Conservation (phyloP, 140 eudicot genomes). For the Bidens hawaiensis region DNA sequence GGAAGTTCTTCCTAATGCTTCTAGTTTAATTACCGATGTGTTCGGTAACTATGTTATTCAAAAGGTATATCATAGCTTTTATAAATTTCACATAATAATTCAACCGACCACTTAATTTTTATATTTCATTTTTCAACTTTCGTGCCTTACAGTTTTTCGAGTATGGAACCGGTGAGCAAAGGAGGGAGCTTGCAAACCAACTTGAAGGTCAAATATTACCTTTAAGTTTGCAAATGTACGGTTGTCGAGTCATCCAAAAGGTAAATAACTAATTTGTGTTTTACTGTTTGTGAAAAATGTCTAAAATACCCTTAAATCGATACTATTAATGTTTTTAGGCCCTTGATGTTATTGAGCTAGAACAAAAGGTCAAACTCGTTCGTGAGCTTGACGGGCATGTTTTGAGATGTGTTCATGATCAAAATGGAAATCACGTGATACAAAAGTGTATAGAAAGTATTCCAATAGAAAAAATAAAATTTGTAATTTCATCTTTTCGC, state of each 20-base stretch:
- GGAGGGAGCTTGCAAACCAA: slow-evolving; percentile 65
- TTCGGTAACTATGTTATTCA: slow-evolving; percentile 89
- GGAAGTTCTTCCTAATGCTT: slow-evolving; percentile 72
- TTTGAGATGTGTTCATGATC: slow-evolving; percentile 79
- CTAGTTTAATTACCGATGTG: slow-evolving; percentile 74
- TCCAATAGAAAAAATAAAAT: slow-evolving; percentile 50
- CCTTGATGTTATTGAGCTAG: slow-evolving; percentile 77
- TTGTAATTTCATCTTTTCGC: slow-evolving; percentile 65
- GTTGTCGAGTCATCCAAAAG: slow-evolving; percentile 98
- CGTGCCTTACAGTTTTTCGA: slow-evolving; percentile 63
- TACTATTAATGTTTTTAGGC: no score
- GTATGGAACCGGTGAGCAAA: slow-evolving; percentile 76
- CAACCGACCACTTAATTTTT: background rate
- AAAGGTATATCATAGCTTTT: no score
- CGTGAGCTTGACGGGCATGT: slow-evolving; percentile 90
- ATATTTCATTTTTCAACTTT: slow-evolving; percentile 5
- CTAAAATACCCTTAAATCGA: background rate
- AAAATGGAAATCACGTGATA: slow-evolving; percentile 89
- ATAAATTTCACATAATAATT: background rate
- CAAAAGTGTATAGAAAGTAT: slow-evolving; percentile 87
- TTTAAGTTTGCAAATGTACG: slow-evolving; percentile 91
- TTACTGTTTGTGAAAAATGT: background rate
- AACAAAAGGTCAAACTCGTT: slow-evolving; percentile 68
- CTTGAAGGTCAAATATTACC: slow-evolving; percentile 67
- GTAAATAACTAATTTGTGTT: slow-evolving; percentile 28